Evolutionary conservation across 768 basidiomycete species (phyloP), one percentile per base, ranked within the genome.

Genomic region (Lactarius psammicola): DNA sequence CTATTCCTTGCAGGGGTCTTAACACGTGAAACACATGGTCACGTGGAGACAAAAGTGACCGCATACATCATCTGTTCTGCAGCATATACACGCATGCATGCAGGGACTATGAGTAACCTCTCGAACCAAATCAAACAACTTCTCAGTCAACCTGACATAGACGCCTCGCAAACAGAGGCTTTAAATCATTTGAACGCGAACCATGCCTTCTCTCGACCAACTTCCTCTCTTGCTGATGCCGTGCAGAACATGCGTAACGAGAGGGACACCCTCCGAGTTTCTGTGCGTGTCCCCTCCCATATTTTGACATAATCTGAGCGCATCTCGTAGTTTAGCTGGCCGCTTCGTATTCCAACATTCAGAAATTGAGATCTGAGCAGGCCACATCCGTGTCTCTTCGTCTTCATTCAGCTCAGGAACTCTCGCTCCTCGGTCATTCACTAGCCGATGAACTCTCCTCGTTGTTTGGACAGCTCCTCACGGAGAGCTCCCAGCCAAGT

Each of bases 371-470:
- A 8, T 71, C 76, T 3, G 74, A 81, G 49, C 83, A 87, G 4
- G 83, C 83, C 46, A 68, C 75, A 13, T 74, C 78, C 26, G 81
- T 84, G 2, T 74, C 83, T 60, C 73, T 76, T 28, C 80, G 87
- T 38, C 77, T 91, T 40, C 78, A 81, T 59, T 81, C 85, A 10
- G 90, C 90, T 0, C 87, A 91, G 72, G 86, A 88, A 63, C 78
- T 94, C 46, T 87, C 91, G 1, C 79, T 90, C n/a, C 76, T 88
- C 38, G 82, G 94, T 30, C 90, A 94, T 75, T 84, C 84, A 1
- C 78, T 95, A 23, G 83, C 85, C 18, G 94, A 96, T 72, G 89
- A 94, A 74, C 80, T 95, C 13, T 78, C 86, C 15, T 83, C 84
- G 65, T 77, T 96, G 33, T 84, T 85, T 5, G 77, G 80, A 59